Conservation (phyloP, 2,329 filamentous ascomycete species). For the Claviceps sp. region DNA sequence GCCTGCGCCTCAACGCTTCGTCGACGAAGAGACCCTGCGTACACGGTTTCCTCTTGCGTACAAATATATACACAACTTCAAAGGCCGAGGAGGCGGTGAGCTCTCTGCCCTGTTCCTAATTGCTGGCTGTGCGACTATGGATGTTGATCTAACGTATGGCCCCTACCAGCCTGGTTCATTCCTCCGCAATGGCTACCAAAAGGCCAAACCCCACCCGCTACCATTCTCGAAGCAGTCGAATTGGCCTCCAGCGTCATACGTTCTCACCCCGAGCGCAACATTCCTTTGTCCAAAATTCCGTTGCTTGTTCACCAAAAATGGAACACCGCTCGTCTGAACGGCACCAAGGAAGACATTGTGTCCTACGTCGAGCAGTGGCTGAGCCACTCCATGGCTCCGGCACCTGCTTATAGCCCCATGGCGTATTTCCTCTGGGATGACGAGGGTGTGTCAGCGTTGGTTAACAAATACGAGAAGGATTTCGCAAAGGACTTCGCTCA, state of each 20-base stretch:
- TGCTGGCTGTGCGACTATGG: neutral
- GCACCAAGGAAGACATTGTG: neutral
- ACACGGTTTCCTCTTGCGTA: neutral
- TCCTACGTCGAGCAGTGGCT: slow-evolving; percentile 1
- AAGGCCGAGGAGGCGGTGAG: neutral
- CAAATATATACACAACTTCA: neutral
- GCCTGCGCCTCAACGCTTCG: neutral
- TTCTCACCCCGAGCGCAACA: neutral
- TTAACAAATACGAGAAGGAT: slow-evolving; percentile 1
- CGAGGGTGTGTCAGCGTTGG: slow-evolving; percentile 2
- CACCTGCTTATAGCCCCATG: neutral
- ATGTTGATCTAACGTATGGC: neutral
- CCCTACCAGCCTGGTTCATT: slow-evolving; percentile 1
- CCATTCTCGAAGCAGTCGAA: slow-evolving; percentile 1
- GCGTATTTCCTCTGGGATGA: slow-evolving; percentile 4
- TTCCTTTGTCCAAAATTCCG: slow-evolving; percentile 1
- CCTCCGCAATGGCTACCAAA: slow-evolving; percentile 1
- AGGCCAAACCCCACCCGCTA: neutral
- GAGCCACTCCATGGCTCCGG: neutral
- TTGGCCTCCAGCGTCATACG: neutral
- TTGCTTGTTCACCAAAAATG: slow-evolving; percentile 4
- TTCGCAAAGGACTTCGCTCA: neutral
- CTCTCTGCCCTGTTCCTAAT: no score
- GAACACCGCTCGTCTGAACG: slow-evolving; percentile 1
- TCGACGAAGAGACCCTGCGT: neutral